Evolutionary conservation across 805 yeast genomes (phyloP), one percentile per base, ranked within the genome.

Genomic region (Pichia rugopelliculosa): DNA sequence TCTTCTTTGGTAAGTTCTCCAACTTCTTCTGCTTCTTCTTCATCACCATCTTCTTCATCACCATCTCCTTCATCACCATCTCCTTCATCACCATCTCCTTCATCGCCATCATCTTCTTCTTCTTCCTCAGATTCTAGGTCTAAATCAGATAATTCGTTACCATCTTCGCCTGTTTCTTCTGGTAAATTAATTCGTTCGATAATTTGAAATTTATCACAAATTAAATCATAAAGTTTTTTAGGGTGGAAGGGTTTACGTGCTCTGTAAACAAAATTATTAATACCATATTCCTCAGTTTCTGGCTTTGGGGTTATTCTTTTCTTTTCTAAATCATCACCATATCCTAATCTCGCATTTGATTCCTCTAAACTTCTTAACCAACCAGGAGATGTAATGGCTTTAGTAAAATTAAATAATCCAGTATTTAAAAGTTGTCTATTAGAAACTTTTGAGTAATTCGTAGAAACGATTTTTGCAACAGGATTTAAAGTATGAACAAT

Each of bases 1-100:
- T 80, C 85, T 9, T 73, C 73, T 34, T 79, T 72, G 51, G 71
- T 53, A 2, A 47, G 44, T 7, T 41, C 69, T 46, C 74, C 77
- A 21, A 67, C 76, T 39, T 73, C 78, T 27, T 76, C 79, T 27
- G 71, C 77, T 48, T 68, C 71, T 23, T 71, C 73, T 17, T 69
- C 70, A 13, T 61, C 71, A 58, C 89, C 97, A 58, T 90, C 96
- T 71, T 96, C 57, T 63, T 74, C 67, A 66, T 76, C 66, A 73
- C 74, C 59, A 7, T 56, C 52, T 53, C 58, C 43, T 18, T 51
- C 54, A 26, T 60, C 61, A 46, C 53, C 41, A 33, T 59, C 64
- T 17, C 60, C 54, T 17, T 55, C 51, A 33, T 63, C 62, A 44
- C 59, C 65, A 34, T 58, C 53, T 40, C 56, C 56, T 25, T 54